These are phyloP conservation scores for Kuraishia piskuri DNA, from an alignment of 805 yeast species.

Conservation along the genomic window DNA sequence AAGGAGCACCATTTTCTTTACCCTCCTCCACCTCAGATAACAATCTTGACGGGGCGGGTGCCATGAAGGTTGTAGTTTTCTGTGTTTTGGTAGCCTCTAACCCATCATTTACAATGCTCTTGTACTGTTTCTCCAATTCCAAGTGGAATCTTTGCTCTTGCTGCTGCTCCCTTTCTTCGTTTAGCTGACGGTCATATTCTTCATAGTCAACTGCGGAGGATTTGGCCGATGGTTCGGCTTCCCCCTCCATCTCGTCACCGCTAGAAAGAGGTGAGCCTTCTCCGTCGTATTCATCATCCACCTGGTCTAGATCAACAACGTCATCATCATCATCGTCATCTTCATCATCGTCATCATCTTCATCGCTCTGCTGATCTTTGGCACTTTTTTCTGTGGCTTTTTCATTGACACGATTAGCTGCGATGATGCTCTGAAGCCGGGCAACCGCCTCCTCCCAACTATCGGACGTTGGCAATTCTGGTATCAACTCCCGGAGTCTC, in stretches of 20 bases:
- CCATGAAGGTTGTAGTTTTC: slow-evolving; percentile 17
- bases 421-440: slow-evolving; percentile 25
- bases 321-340: slow-evolving; percentile 17
- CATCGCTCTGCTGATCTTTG: slow-evolving; percentile 10
- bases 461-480: slow-evolving; percentile 25
- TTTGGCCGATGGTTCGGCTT: background rate
- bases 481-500: slow-evolving; percentile 28
- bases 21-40: background rate
- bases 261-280: background rate
- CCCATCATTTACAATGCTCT: slow-evolving; percentile 42
- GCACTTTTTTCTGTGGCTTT: background rate
- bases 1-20: background rate
- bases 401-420: slow-evolving; percentile 6
- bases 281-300: slow-evolving; percentile 14
- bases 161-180: slow-evolving; percentile 14
- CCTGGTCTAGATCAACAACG: slow-evolving; percentile 12
- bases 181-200: slow-evolving; percentile 20
- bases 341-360: slow-evolving; percentile 14
- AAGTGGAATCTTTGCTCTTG: slow-evolving; percentile 39
- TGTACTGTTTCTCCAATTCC: slow-evolving; percentile 50
- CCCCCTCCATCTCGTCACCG: background rate
- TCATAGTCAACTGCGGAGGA: slow-evolving; percentile 14
- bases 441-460: slow-evolving; percentile 34
- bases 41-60: slow-evolving; percentile 12
- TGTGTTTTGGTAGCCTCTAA: slow-evolving; percentile 29